These are phyloP conservation scores for Globisporangium middletonii DNA, from an alignment of 352 stramenopile genomes.

Conservation along the genomic window DNA sequence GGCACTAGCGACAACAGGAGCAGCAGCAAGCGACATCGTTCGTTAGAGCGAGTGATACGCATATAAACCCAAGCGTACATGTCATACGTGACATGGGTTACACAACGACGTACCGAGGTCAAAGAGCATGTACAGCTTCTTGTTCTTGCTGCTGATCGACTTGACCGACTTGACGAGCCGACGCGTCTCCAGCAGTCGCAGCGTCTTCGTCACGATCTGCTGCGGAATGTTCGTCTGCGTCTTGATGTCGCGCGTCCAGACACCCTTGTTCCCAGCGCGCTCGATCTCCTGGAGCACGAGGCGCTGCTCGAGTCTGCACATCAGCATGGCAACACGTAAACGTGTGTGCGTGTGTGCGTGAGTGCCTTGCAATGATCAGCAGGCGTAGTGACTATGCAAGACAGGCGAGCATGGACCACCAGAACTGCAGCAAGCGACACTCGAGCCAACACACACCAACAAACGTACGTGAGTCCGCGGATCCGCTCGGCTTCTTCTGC, in stretches of 20 bases:
- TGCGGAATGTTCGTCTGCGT: constrained; percentile 95
- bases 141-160: constrained; percentile 98
- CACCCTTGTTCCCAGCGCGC: constrained; percentile 94
- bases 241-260: constrained; percentile 99
- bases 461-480: constrained; percentile 69
- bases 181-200: constrained; percentile 95
- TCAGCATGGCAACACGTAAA: no score
- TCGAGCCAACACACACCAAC: neutral
- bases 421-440: neutral
- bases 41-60: neutral
- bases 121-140: constrained; percentile 99
- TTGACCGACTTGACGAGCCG: constrained; percentile 99
- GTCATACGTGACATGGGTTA: no score
- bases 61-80: neutral
- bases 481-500: constrained; percentile 84
- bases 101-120: constrained; percentile 62
- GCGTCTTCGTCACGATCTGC: constrained; percentile 97
- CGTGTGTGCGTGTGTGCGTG: no score
- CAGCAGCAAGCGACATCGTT: constrained; percentile 10
- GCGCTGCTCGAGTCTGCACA: constrained; percentile 67
- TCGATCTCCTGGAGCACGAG: constrained; percentile 94
- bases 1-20: constrained; percentile 51
- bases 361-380: no score
- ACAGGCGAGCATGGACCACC: neutral
- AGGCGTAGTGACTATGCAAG: no score